A percentile compares a stretch with the other conserved stretches of the same genome.
These are phyloP conservation scores for Anacardium occidentale DNA, from an alignment of 345 rosid genomes.

Conservation along the genomic window DNA sequence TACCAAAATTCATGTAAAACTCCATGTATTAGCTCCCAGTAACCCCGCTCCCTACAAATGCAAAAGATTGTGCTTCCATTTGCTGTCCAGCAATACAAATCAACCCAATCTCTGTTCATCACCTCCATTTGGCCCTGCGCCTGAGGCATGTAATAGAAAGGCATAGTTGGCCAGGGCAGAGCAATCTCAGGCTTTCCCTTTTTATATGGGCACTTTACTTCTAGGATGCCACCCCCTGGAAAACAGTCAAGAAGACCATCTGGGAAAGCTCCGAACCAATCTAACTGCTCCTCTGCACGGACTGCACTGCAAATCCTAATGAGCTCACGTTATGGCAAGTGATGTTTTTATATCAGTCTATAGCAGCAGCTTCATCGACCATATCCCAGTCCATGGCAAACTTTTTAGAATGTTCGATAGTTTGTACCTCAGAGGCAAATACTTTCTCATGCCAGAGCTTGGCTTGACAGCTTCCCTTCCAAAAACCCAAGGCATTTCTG, in stretches of 20 bases:
- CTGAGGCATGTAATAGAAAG: constrained; percentile 94
- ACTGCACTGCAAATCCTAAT: constrained; percentile 68
- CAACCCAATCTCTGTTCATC: constrained; percentile 88
- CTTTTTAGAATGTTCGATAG: constrained; percentile 34
- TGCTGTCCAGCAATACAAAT: constrained; percentile 90
- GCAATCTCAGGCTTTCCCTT: constrained; percentile 83
- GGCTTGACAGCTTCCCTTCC: constrained; percentile 73
- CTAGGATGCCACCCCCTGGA: constrained; percentile 70
- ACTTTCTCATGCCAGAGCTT: constrained; percentile 97
- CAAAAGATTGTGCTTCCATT: constrained; percentile 84
- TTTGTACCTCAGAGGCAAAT: constrained; percentile 39
- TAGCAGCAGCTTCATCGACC: constrained; percentile 67
- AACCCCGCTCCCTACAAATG: constrained; percentile 55
- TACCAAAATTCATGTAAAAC: constrained; percentile 86
- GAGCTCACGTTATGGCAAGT: constrained; percentile 66
- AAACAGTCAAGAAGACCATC: constrained; percentile 75
- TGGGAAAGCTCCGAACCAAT: constrained; percentile 90
- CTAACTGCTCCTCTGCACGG: constrained; percentile 54
- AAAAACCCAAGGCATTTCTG: constrained; percentile 88
- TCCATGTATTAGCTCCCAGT: constrained; percentile 67
- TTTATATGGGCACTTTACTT: constrained; percentile 94
- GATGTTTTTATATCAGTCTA: constrained; percentile 64
- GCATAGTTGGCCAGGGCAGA: constrained; percentile 77
- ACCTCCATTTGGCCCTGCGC: constrained; percentile 96
- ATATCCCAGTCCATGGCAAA: constrained; percentile 88